Evolutionary conservation across 345 rosid genomes (phyloP), one percentile per base, ranked within the genome.

Genomic region (Rhizophora apiculata): DNA sequence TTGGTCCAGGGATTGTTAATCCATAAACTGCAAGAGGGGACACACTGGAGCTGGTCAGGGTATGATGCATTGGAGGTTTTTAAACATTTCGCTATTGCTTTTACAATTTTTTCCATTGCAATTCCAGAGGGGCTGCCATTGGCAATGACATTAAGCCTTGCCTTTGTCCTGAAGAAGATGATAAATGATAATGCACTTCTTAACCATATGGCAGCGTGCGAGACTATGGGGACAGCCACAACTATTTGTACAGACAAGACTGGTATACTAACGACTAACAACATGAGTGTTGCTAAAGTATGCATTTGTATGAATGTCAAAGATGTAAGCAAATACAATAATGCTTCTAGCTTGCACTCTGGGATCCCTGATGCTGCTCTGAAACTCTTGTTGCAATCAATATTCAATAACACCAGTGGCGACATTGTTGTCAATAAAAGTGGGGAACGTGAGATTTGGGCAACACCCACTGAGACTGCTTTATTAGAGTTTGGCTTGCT

Each of bases 151-250:
- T 78, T 93, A 63, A 91, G 97, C 68, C 94, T 93, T 68, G 98
- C 98, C 22, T 93, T 93, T 70, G 96, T 97, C 21, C 88, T 85
- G 98, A 89, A 93, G 84, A 93, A 89, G 74, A 93, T 93, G 98
- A 91, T 91, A 94, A 93, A 93, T 39, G 98, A 89, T 68, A 93
- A 88, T 74, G 97, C 98, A 55, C 94, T 93, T 19, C 96, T 93
- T n/a, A 77, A 96, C 4, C 96, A 91, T 74, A 81, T 93, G 62
- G 98, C 97, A 3, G 98, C 97, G 62, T 93, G 98, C 70, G 97
- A 90, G 81, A 90, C 98, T 5, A 89, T 93, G 97, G 98, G 98
- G 59, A 89, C 97, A 15, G 96, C 96, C 20, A 91, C 98, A 1
- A 91, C 82, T 7, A 93, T 93, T 62, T 93, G 97, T 53, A 93